Evolutionary conservation across 305 asterid species (phyloP).

Genomic region (Solanum hybrid): DNA sequence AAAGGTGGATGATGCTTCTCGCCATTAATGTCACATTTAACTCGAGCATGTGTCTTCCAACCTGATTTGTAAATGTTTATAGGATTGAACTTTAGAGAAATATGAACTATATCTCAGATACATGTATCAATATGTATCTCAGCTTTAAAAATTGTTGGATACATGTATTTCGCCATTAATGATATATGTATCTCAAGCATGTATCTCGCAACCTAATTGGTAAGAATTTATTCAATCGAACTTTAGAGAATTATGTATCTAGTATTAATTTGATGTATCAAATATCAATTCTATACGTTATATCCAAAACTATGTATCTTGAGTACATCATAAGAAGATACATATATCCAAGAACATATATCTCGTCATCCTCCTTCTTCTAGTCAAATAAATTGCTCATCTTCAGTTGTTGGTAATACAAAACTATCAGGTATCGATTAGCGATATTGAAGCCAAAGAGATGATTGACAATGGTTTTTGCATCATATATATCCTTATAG

Average conservation of each 20-base stretch:
- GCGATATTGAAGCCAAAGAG: slow-evolving; percentile 91
- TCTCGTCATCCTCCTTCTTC: slow-evolving; percentile 74
- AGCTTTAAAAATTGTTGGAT: not conserved
- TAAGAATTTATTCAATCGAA: not conserved
- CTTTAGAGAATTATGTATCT: not conserved
- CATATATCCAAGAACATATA: not conserved
- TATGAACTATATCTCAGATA: not conserved
- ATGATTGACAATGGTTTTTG: slow-evolving; percentile 84
- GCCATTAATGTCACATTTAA: not conserved
- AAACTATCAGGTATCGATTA: slow-evolving; percentile 58
- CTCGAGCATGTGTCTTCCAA: not conserved
- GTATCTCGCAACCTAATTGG: not conserved
- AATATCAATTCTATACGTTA: too few relatives aligned
- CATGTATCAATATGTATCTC: not conserved
- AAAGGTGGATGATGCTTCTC: not conserved
- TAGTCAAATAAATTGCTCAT: slow-evolving; percentile 25
- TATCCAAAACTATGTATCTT: not conserved
- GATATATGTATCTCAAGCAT: not conserved
- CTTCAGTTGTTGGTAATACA: slow-evolving; percentile 42
- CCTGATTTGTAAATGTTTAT: not conserved
- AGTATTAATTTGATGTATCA: not conserved
- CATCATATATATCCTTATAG: slow-evolving; percentile 85
- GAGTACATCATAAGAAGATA: not conserved
- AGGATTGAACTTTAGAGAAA: too few relatives aligned
- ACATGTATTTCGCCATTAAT: too few relatives aligned